A percentile compares a stretch with the other conserved stretches of the same genome.
These are phyloP conservation scores for Thielaviopsis populi DNA, from an alignment of 2,329 filamentous ascomycete genomes.

Conservation along the genomic window DNA sequence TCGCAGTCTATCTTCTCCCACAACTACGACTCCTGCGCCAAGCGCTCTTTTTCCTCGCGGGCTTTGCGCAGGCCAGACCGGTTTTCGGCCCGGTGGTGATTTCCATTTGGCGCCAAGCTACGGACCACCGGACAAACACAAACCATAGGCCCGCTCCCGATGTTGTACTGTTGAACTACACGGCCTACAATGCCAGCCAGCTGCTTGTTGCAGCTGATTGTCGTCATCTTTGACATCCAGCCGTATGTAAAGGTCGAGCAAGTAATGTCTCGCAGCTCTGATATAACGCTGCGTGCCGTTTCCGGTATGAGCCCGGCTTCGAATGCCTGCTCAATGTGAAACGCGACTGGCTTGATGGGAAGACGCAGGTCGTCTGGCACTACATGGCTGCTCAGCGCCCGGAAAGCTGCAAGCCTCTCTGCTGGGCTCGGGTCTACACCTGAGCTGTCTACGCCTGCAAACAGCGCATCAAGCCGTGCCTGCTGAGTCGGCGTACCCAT, in stretches of 20 bases:
- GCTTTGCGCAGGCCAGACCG: neutral
- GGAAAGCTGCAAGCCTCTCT: slow-evolving; percentile 3
- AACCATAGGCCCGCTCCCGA: neutral
- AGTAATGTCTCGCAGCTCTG: neutral
- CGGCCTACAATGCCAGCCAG: neutral
- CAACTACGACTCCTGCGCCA: neutral
- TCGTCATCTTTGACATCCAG: neutral
- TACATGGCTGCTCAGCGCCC: neutral
- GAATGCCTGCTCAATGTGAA: neutral
- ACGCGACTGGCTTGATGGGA: neutral
- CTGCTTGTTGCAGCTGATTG: slow-evolving; percentile 7
- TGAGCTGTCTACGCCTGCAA: neutral
- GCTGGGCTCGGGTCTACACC: neutral
- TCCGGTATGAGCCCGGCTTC: neutral
- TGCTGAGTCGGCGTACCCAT: slow-evolving; percentile 3
- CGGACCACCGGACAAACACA: slow-evolving; percentile 7
- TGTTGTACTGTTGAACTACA: slow-evolving; percentile 1
- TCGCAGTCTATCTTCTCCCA: neutral
- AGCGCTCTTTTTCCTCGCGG: neutral
- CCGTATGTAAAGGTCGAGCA: slow-evolving; percentile 7
- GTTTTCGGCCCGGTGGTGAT: neutral
- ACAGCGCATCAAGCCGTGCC: neutral
- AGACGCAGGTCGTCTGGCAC: neutral
- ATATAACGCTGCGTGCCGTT: neutral
- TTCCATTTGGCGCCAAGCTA: slow-evolving; percentile 2